Base-by-base conservation (phyloP, 345 rosid genomes). In the Dovyalis caffra region DNA sequence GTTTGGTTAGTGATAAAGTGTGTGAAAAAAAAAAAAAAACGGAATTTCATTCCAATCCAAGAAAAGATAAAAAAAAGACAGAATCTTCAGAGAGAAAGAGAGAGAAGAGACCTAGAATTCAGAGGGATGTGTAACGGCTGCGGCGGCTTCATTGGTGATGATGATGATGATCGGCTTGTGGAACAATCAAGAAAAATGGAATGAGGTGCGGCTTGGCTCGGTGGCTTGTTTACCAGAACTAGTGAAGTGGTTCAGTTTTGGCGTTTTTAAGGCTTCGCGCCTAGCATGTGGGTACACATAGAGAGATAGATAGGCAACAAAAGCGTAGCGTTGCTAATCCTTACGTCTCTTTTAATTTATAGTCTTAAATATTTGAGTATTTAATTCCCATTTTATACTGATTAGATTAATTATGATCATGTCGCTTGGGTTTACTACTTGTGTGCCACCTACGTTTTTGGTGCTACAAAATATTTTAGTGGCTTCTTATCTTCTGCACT, bases 1-100 rank as follows among this genome's bases (percentile, higher is more conserved):
- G 85, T 74, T 74, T 69, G 65, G 73, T 49, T 68, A 80, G 51
- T 34, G 53, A 80, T 73, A 77, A 76, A 81, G 65, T 69, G 58
- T 32, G 75, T 47, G 56, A 45, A 26, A 35, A 14, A 18, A 33
- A 45, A 28, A 18, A 67, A 33, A 78, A 76, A 15, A 14, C 33
- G n/a, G 35, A 56, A 28, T 32, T 51, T 16, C 23, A 28, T 32
- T 51, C n/a, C 23, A 2, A 40, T 57, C 66, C 63, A 61, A 35
- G 15, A 60, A 69, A 53, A 31, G 31, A 6, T 11, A 60, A 49
- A 11, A 21, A 3, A 63, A 12, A 11, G 0, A 63, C 6, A 43
- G 3, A 8, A 47, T 11, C 15, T 29, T 33, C n/a, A n/a, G n/a
- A n/a, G 18, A 68, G 21, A 68, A 40, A 33, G 16, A 14, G 32